A percentile compares a stretch with the other conserved stretches of the same genome.
phyloP scores from a whole-genome alignment of 805 yeast genomes.

The Saturnispora saitoi region DNA sequence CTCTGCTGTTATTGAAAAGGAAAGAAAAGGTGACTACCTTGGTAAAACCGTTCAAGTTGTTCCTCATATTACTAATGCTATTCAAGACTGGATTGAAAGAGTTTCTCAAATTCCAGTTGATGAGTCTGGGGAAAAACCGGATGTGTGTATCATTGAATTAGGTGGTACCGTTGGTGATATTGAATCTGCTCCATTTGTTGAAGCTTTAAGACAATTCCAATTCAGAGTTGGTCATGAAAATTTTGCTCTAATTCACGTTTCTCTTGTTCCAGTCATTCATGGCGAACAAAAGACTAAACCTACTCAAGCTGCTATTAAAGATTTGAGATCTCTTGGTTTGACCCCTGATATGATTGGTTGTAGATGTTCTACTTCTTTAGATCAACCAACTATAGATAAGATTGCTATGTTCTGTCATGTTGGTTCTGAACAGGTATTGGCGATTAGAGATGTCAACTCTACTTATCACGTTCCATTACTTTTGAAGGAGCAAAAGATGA shows the following conservation, averaged over 20 bases:
- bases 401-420: constrained; percentile 99
- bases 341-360: constrained; percentile 97
- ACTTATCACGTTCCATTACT: constrained; percentile 96
- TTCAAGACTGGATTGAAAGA: constrained; percentile 97
- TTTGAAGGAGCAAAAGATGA: constrained; percentile 77
- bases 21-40: constrained; percentile 92
- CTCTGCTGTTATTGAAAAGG: constrained; percentile 86
- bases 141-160: constrained; percentile 90
- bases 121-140: constrained; percentile 79
- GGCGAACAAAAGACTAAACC: constrained; percentile 99
- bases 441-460: constrained; percentile 93
- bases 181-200: constrained; percentile 97
- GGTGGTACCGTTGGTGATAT: constrained; percentile 99
- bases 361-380: constrained; percentile 82
- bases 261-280: constrained; percentile 93
- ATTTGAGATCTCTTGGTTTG: constrained; percentile 89
- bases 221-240: constrained; percentile 91
- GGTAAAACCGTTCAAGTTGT: constrained; percentile 99
- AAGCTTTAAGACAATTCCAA: constrained; percentile 97
- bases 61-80: constrained; percentile 94
- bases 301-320: constrained; percentile 98
- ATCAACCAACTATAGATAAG: constrained; percentile 79
- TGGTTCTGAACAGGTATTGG: constrained; percentile 95
- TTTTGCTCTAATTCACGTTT: constrained; percentile 93
- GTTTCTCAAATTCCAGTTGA: constrained; percentile 92